These are phyloP conservation scores for Macrolepiota dolichaula DNA, from an alignment of 768 basidiomycete species.

Conservation along the genomic window DNA sequence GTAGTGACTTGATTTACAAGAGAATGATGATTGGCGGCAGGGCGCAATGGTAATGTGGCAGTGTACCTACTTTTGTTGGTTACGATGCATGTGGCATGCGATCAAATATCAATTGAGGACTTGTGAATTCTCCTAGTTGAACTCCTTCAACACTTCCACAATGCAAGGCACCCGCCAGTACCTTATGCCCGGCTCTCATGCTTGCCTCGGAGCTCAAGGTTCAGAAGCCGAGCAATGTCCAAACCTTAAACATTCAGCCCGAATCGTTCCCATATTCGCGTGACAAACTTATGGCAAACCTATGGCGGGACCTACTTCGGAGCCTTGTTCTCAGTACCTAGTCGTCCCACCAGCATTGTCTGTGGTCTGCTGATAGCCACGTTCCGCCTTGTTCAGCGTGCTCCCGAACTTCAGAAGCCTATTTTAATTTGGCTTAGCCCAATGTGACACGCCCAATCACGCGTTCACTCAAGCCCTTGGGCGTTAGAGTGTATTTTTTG, in stretches of 20 bases:
- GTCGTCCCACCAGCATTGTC: background rate
- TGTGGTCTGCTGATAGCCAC: slow-evolving; percentile 1
- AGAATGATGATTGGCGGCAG: too few relatives aligned
- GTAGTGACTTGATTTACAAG: too few relatives aligned
- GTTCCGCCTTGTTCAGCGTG: background rate
- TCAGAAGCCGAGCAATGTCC: background rate
- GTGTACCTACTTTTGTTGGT: too few relatives aligned
- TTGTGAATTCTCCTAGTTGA: too few relatives aligned
- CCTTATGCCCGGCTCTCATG: background rate
- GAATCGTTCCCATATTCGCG: background rate
- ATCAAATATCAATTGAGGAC: too few relatives aligned
- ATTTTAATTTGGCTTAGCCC: background rate
- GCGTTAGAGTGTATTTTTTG: background rate
- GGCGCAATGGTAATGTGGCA: too few relatives aligned
- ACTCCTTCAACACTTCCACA: background rate
- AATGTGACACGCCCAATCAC: slow-evolving; percentile 8
- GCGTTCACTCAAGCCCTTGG: background rate
- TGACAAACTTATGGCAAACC: background rate
- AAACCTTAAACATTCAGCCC: too few relatives aligned
- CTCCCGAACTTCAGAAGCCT: background rate
- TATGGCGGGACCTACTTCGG: background rate
- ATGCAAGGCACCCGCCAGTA: background rate
- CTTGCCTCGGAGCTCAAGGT: background rate
- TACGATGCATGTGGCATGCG: too few relatives aligned
- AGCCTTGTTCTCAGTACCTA: background rate